A percentile compares a stretch with the other conserved stretches of the same genome.
These are phyloP conservation scores for Aspergillus vadensis DNA, from an alignment of 2,329 filamentous ascomycete species.

Conservation along the genomic window DNA sequence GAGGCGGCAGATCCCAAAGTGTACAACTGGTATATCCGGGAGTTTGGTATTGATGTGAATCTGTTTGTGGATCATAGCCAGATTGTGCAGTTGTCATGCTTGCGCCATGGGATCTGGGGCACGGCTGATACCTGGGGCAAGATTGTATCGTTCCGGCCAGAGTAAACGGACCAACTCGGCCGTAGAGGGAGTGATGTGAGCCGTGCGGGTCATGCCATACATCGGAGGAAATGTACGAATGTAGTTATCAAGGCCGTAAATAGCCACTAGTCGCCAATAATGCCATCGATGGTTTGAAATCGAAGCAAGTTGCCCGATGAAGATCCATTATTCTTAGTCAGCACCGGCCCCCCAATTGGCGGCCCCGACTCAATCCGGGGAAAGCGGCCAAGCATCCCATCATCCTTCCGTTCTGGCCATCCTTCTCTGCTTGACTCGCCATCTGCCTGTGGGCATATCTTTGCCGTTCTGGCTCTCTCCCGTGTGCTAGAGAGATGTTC, in stretches of 20 bases:
- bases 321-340: background rate
- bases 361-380: slow-evolving; percentile 4
- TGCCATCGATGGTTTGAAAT: background rate
- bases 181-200: background rate
- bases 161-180: slow-evolving; percentile 7
- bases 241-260: background rate
- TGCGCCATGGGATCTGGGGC: slow-evolving; percentile 58
- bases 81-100: slow-evolving; percentile 57
- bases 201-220: background rate
- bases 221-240: background rate
- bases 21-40: slow-evolving; percentile 59
- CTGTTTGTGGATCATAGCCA: slow-evolving; percentile 61
- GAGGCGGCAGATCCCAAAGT: slow-evolving; percentile 59
- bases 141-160: slow-evolving; percentile 46
- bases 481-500: background rate
- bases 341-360: background rate
- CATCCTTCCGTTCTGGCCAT: background rate
- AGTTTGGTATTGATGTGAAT: slow-evolving; percentile 61
- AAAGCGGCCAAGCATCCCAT: background rate
- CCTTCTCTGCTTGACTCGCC: background rate
- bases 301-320: no score
- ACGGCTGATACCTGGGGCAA: slow-evolving; percentile 60
- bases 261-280: background rate
- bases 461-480: background rate
- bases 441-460: background rate